These are phyloP conservation scores for Malus orientalis DNA, from an alignment of 306 rosid species.

Conservation along the genomic window DNA sequence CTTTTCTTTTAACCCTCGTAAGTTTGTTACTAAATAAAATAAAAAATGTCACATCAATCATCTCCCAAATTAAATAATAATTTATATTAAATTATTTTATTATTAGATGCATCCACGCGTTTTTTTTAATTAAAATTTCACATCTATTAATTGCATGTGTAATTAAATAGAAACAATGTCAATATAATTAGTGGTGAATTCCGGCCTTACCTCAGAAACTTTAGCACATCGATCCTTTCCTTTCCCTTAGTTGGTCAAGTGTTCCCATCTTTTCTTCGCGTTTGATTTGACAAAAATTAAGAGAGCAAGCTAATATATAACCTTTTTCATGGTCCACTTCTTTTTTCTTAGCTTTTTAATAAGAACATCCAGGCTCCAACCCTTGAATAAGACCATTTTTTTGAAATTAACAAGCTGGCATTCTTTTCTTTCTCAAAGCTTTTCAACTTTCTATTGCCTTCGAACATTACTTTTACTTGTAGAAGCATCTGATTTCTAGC, in stretches of 20 bases:
- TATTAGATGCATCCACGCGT: neutral
- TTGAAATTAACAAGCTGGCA: slow-evolving; percentile 34
- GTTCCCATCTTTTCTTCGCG: slow-evolving; percentile 2
- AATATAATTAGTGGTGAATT: too few relatives aligned
- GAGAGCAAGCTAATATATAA: neutral
- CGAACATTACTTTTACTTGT: slow-evolving; percentile 35
- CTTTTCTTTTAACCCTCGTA: neutral
- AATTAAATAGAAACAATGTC: too few relatives aligned
- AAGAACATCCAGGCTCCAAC: slow-evolving; percentile 20
- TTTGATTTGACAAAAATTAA: slow-evolving; percentile 9
- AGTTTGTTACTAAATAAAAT: neutral
- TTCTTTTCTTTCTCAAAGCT: slow-evolving; percentile 20
- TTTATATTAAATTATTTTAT: too few relatives aligned
- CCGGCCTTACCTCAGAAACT: neutral
- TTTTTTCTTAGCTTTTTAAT: slow-evolving; percentile 6
- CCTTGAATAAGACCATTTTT: slow-evolving; percentile 32
- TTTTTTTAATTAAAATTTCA: too few relatives aligned
- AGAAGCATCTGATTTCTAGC: slow-evolving; percentile 40
- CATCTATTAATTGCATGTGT: too few relatives aligned
- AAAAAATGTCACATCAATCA: too few relatives aligned
- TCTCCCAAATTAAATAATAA: too few relatives aligned
- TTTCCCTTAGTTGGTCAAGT: neutral
- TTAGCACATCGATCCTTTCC: neutral
- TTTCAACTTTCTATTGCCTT: slow-evolving; percentile 50
- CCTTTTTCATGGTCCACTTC: neutral